Percentiles rank a stretch among this genome's conserved stretches.
Conservation (phyloP, 108 stramenopile genomes). For the Stephanodiscus minutulus region DNA sequence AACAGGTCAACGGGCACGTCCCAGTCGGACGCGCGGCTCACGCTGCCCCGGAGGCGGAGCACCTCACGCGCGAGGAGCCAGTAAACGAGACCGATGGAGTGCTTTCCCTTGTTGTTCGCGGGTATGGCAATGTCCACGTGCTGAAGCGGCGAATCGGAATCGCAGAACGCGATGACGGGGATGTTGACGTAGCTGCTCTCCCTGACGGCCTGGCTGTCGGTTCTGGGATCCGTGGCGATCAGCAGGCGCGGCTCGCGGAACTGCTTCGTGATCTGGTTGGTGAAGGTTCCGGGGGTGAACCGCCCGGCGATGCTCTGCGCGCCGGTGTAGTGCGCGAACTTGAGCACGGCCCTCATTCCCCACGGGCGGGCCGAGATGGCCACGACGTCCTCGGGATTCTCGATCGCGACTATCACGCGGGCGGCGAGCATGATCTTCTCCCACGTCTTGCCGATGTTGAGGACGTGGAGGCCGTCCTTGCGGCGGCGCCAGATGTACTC, state of each 20-base stretch:
- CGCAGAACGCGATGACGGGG: constrained; percentile 98
- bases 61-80: constrained; percentile 99
- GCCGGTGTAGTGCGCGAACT: constrained; percentile 99
- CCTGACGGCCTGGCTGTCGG: constrained; percentile 95
- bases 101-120: constrained; percentile 99
- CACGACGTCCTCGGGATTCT: constrained; percentile 99
- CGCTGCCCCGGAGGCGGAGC: constrained; percentile 95
- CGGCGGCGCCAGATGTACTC: constrained; percentile 99
- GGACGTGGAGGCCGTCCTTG: constrained; percentile 97
- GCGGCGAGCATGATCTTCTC: constrained; percentile 99
- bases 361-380: constrained; percentile 99
- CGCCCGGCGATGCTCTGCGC: constrained; percentile 97
- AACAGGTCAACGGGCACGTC: constrained; percentile 99
- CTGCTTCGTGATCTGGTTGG: constrained; percentile 99
- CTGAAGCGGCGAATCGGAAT: constrained; percentile 98
- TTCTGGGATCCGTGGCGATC: constrained; percentile 98
- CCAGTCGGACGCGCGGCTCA: constrained; percentile 91
- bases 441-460: constrained; percentile 99
- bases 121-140: constrained; percentile 99
- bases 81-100: constrained; percentile 98
- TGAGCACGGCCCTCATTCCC: constrained; percentile 99
- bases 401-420: constrained; percentile 99
- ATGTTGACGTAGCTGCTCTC: constrained; percentile 99
- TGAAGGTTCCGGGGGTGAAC: constrained; percentile 99
- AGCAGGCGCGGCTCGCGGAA: constrained; percentile 99